Conservation (phyloP, 2,329 filamentous ascomycete species). For the Trichothecium roseum region DNA sequence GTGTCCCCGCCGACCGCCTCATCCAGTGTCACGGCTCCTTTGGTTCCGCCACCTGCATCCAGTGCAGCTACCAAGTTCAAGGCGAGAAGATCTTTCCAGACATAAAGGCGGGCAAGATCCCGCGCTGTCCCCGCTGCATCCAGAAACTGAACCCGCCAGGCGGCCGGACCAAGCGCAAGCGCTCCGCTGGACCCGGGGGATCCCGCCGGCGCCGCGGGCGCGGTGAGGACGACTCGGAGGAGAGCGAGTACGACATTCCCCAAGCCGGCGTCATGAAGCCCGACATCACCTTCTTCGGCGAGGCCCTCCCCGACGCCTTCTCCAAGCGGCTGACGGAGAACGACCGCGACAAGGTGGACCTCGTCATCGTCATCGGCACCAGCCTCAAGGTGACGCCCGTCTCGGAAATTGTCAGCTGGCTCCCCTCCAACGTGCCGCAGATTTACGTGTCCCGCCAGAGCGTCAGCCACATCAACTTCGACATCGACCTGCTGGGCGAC, state of each 20-base stretch:
- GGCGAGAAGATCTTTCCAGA: slow-evolving; percentile 73
- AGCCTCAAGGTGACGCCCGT: slow-evolving; percentile 94
- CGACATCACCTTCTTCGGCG: slow-evolving; percentile 97
- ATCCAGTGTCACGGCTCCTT: slow-evolving; percentile 97
- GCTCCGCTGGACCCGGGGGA: slow-evolving; percentile 28
- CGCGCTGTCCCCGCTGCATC: slow-evolving; percentile 65
- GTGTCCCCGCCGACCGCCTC: slow-evolving; percentile 69
- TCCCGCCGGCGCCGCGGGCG: slow-evolving; percentile 26
- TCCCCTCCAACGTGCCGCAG: slow-evolving; percentile 74
- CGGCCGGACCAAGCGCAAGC: slow-evolving; percentile 25
- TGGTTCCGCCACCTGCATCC: slow-evolving; percentile 79
- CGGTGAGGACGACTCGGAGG: slow-evolving; percentile 28
- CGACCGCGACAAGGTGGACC: slow-evolving; percentile 70
- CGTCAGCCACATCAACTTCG: slow-evolving; percentile 84
- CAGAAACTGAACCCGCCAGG: slow-evolving; percentile 31
- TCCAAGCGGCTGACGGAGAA: slow-evolving; percentile 68
- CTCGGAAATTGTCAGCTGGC: slow-evolving; percentile 74
- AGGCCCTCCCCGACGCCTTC: slow-evolving; percentile 77
- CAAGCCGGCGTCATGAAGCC: slow-evolving; percentile 82
- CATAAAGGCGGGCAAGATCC: slow-evolving; percentile 65
- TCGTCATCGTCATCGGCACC: slow-evolving; percentile 93
- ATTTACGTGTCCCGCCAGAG: slow-evolving; percentile 83
- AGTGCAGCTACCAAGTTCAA: slow-evolving; percentile 63
- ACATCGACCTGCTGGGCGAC: slow-evolving; percentile 91
- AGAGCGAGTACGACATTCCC: slow-evolving; percentile 44